Evolutionary conservation across 2,329 filamentous ascomycete genomes (phyloP), one percentile per base, ranked within the genome.

Genomic region (Triangularia verruculosa): DNA sequence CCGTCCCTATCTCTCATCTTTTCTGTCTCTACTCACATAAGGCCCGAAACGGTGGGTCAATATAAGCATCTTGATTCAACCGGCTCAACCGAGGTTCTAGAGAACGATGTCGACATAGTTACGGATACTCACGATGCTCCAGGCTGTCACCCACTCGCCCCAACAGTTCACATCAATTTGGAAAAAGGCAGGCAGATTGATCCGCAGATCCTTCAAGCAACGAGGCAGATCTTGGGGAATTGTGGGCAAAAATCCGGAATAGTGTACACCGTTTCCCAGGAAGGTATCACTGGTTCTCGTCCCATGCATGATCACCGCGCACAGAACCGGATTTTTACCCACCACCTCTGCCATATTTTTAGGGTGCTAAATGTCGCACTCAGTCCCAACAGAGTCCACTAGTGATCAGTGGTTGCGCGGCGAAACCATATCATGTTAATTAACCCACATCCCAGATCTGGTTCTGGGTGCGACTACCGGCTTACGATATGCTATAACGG

Each of bases 291-390:
- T 24, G 22, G 51, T 24, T 22, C 20, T 43, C 52, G 32, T 61
- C 34, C 52, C 61, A 28, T 63, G 57, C 57, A 57, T 51, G 57
- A 59, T 59, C 57, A 39, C 52, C 22, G 20, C 61, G 61, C 22
- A 39, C 27, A 28, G 28, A 63, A 53, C 60, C 22, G 30, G 52
- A 54, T 57, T 61, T 61, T 57, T 57, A 34, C 60, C 52, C 60
- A 61, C 60, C 60, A 61, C n/a, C 22, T 25, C 32, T 25, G 39
- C 51, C 51, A 22, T 61, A 61, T 61, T 61, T 61, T 61, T 61
- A 61, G 60, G 22, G 9, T 52, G 39, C 39, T 47, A 47, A 47
- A 47, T 47, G 39, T 47, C 13, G 39, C 39, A 9, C 39, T 47
- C 7, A 20, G n/a, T 47, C 39, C 39, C 39, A 47, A 47, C 52